Base-by-base conservation (phyloP, 768 basidiomycete species). In the Lepiota brunneoincarnata region DNA sequence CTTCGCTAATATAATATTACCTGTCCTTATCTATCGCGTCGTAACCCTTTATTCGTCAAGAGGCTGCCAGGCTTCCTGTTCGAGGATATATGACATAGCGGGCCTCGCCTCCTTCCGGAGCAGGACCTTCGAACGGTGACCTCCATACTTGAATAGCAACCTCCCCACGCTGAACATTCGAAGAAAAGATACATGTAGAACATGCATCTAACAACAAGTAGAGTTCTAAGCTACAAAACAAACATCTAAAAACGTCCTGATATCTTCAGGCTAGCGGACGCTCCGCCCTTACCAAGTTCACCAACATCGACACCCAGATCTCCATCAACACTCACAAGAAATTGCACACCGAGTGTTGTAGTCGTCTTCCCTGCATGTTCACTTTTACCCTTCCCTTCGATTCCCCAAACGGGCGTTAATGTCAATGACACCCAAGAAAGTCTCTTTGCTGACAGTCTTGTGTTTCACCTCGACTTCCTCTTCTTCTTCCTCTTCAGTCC, bases 401-500 rank as follows among this genome's bases (percentile, higher is more conserved):
- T 70, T 3, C 72, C n/a, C 78, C 18, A 74, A 64, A 55, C 69
- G 66, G n/a, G 78, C 73, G 5, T 75, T 67, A 10, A 72, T 62
- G 38, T 76, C 69, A 31, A 77, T 54, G 12, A 69, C 72, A 18
- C 77, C 77, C 17, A 91, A 61, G 49, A 78, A 69, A 0, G 63
- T 68, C 56, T 81, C 78, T 68, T 88, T 89, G 48, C 71, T 74
- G 38, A 84, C 60, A 9, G 73, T 79, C 64, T 80, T 80, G 64
- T 84, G 79, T 67, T 86, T 87, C 31, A 84, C 71, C 67, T 88
- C 84, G 26, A 75, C 67, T 56, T 81, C 80, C 57, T 84, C 83
- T 14, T 82, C 79, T 43, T 85, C 86, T 1, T 80, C 81, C 10
- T 84, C 84, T 0, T 77, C 78, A 0, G 0, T 80, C 82, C 0